phyloP scores from a whole-genome alignment of 768 basidiomycete species.

The Glaciozyma antarctica region DNA sequence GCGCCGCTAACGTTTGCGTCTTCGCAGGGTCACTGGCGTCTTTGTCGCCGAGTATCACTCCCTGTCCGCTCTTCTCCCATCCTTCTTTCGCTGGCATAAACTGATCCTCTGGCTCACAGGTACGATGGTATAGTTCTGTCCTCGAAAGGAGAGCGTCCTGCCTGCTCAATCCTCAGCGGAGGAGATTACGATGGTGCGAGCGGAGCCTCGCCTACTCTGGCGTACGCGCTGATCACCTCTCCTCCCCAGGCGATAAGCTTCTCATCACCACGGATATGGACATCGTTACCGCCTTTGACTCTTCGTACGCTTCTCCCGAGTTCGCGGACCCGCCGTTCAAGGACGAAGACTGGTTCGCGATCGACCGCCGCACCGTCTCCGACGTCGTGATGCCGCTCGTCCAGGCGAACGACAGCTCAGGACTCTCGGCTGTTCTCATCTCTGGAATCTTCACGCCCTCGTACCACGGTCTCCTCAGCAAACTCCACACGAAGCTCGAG shows the following conservation, averaged over 20 bases:
- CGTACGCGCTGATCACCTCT: background rate
- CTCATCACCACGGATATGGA: conserved; percentile 6
- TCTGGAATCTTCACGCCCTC: conserved; percentile 3
- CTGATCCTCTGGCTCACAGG: background rate
- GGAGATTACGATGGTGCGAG: background rate
- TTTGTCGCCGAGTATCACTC: conserved; percentile 2
- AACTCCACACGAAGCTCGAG: conserved; percentile 11
- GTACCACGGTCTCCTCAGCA: conserved; percentile 5
- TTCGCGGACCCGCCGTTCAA: conserved; percentile 25
- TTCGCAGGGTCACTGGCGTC: background rate
- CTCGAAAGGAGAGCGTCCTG: conserved; percentile 4
- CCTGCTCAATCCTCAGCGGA: conserved; percentile 19
- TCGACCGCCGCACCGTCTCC: conserved; percentile 2
- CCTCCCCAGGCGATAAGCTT: conserved; percentile 14
- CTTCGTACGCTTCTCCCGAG: background rate
- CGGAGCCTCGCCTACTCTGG: background rate
- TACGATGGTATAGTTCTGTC: conserved; percentile 19
- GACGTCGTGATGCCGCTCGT: conserved; percentile 8
- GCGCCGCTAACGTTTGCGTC: background rate
- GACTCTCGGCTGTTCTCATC: conserved; percentile 7
- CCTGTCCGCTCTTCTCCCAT: background rate
- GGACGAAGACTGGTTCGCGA: conserved; percentile 20
- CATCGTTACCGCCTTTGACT: conserved; percentile 3
- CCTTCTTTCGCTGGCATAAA: background rate
- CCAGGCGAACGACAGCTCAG: background rate